Base-by-base conservation (phyloP, 2,329 filamentous ascomycete species). In the Bipolaris gigantea region DNA sequence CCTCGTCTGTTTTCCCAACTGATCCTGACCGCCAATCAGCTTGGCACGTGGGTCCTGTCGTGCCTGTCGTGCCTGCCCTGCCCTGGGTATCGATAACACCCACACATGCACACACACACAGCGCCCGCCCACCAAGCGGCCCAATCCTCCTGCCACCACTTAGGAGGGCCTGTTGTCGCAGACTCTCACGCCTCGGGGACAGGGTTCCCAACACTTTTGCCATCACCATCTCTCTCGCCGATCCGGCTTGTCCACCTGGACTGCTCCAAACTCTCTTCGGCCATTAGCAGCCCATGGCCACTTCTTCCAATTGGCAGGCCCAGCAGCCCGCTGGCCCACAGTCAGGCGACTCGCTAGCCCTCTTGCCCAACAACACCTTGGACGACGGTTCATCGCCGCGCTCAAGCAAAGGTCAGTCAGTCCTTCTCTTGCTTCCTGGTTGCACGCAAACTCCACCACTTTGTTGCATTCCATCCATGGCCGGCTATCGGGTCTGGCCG, bases 341-440 rank as follows among this genome's bases (percentile, higher is more conserved):
- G 41, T 60, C 55, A 62, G 62, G 50, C 59, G 58, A 62, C 56
- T 52, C 61, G 30, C 46, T 61, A 55, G 53, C 59, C 42, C 48
- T 48, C 36, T 39, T 56, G 39, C 59, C 45, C 56, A 54, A 52
- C 54, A 57, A 50, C 46, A 55, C 55, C 38, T 55, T 59, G 48
- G 65, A 67, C n/a, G 65, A 58, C 40, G 62, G 61, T 58, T 54
- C 59, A 54, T 72, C 71, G 59, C 65, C 69, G 39, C 66, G 59
- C 47, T 54, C 65, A 38, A 74, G 61, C 41, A 74, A 73, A 67
- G 66, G 71, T 73, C 60, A 65, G 71, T 73, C 53, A 7, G 2
- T 35, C 9, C 2, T 16, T 13, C 21, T 36, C 21, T 23, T 46
- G 13, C 16, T 35, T 23, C 32, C 30, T 13, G 15, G 13, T 35